phyloP scores from a whole-genome alignment of 1,284 basidiomycete species.

The Ustilago sp. region DNA sequence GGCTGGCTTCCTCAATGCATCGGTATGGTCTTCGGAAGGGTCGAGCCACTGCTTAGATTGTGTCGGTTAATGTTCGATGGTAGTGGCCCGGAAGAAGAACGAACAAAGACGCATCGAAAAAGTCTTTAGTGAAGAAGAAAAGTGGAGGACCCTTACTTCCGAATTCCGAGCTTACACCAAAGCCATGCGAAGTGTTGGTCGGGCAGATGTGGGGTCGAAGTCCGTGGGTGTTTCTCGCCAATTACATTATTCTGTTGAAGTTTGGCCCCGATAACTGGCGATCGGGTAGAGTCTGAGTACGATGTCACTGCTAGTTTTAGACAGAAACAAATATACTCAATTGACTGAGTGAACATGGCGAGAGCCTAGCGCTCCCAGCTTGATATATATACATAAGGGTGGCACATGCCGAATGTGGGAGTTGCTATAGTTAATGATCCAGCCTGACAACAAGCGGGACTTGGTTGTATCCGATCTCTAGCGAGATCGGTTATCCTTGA shows the following conservation, averaged over 20 bases:
- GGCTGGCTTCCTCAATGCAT: background rate
- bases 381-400: too few species aligned
- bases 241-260: background rate
- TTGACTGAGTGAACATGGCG: too few species aligned
- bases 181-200: background rate
- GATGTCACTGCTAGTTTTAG: too few species aligned
- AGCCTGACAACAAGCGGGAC: too few species aligned
- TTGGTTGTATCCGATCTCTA: too few species aligned
- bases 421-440: too few species aligned
- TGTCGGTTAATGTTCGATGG: background rate
- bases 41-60: background rate
- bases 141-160: conserved; percentile 5
- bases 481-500: too few species aligned
- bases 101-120: background rate
- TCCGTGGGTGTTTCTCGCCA: background rate
- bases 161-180: conserved; percentile 11
- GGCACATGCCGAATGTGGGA: too few species aligned
- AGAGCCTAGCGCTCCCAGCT: too few species aligned
- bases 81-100: background rate
- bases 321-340: too few species aligned
- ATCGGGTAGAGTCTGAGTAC: too few species aligned
- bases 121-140: background rate
- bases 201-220: background rate
- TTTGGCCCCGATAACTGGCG: too few species aligned
- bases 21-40: background rate